Percentiles rank a stretch among this genome's conserved stretches.
Evolutionary conservation across 202 grass and related monocot species (phyloP).

Genomic region (Dendrocalamus latiflorus): DNA sequence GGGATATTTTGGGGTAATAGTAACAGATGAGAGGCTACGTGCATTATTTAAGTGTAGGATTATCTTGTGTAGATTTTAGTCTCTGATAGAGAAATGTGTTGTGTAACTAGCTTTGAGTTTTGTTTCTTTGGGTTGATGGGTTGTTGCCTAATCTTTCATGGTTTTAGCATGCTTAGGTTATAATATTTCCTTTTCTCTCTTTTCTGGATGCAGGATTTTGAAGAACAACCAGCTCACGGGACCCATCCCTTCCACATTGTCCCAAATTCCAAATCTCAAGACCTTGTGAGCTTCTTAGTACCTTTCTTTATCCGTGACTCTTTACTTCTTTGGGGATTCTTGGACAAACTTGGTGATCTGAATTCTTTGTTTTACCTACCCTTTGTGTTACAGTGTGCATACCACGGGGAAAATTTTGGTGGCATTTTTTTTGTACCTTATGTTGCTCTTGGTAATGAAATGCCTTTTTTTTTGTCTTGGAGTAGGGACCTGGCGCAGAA

Average conservation of each 20-base stretch:
- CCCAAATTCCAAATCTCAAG: constrained; percentile 96
- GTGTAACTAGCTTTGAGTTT: background rate
- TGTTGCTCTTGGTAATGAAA: background rate
- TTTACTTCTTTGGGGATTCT: constrained; percentile 26
- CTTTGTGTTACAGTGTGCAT: constrained; percentile 1
- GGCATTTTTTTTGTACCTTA: background rate
- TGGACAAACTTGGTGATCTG: constrained; percentile 22
- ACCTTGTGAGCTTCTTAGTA: constrained; percentile 61
- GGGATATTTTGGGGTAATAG: no score
- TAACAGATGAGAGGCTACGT: no score
- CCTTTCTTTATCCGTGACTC: constrained; percentile 32
- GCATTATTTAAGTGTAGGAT: background rate
- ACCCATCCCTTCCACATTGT: constrained; percentile 95
- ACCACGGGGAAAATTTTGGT: no score
- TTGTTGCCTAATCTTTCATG: constrained; percentile 3
- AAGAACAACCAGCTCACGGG: constrained; percentile 96
- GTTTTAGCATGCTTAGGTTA: background rate
- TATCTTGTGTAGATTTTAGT: background rate
- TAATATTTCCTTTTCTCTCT: constrained; percentile 20
- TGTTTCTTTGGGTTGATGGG: background rate
- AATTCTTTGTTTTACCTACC: constrained; percentile 11
- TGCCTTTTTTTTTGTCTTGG: constrained; percentile 28
- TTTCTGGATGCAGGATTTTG: constrained; percentile 60
- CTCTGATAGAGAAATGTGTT: no score
- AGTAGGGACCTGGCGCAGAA: constrained; percentile 88